Evolutionary conservation across 495 filamentous ascomycete genomes (phyloP).

Genomic region (Pyrenopolyporus hunteri): DNA sequence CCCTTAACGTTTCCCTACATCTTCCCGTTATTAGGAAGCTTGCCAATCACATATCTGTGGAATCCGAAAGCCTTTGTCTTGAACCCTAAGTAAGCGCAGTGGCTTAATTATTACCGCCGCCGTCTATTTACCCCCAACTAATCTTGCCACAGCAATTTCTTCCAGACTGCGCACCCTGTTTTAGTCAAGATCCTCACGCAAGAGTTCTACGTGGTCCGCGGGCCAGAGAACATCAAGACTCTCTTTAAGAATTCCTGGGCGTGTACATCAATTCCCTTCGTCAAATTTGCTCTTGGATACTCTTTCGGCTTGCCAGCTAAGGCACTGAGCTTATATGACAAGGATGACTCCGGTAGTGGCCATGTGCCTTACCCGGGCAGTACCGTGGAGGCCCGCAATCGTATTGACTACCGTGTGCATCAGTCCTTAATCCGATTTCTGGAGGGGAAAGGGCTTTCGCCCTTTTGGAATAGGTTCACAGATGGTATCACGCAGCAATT

Average conservation of each 20-base stretch:
- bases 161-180: slow-evolving; percentile 26
- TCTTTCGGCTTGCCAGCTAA: slow-evolving; percentile 32
- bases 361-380: slow-evolving; percentile 33
- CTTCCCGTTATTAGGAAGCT: slow-evolving; percentile 30
- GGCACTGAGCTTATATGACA: slow-evolving; percentile 34
- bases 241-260: slow-evolving; percentile 36
- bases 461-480: slow-evolving; percentile 34
- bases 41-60: slow-evolving; percentile 34
- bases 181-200: slow-evolving; percentile 35
- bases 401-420: slow-evolving; percentile 38
- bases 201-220: slow-evolving; percentile 41
- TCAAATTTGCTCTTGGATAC: slow-evolving; percentile 35
- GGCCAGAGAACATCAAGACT: slow-evolving; percentile 37
- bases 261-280: slow-evolving; percentile 34
- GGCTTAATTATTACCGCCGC: not conserved
- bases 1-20: slow-evolving; percentile 32
- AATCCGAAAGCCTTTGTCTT: slow-evolving; percentile 34
- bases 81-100: slow-evolving; percentile 21
- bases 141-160: slow-evolving; percentile 25
- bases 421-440: slow-evolving; percentile 29
- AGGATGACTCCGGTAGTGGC: slow-evolving; percentile 37
- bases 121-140: not conserved
- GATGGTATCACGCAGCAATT: slow-evolving; percentile 28
- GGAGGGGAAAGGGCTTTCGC: slow-evolving; percentile 27
- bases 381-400: slow-evolving; percentile 33